A percentile compares a stretch with the other conserved stretches of the same genome.
These are phyloP conservation scores for Mesotaenium endlicherianum DNA, from an alignment of 139 green algal species.

Conservation along the genomic window DNA sequence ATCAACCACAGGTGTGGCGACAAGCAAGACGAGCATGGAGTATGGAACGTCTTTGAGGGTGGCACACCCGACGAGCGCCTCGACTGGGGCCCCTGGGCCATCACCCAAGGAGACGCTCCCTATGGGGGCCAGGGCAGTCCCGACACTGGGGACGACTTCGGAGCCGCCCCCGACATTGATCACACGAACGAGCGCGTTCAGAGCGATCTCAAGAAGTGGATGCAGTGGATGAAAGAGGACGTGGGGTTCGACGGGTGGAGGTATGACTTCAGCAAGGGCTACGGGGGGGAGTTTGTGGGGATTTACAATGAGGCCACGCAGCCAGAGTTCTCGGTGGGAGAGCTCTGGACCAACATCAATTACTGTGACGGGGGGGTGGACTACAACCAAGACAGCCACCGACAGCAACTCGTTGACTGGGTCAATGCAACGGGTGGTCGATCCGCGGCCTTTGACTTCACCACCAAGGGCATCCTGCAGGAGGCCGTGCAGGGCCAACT, in stretches of 20 bases:
- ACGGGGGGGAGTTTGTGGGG: constrained; percentile 39
- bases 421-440: constrained; percentile 32
- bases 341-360: constrained; percentile 1
- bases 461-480: constrained; percentile 62
- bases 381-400: constrained; percentile 58
- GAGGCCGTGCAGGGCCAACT: constrained; percentile 35
- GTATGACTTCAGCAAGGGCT: constrained; percentile 74
- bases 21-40: constrained; percentile 14
- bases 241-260: constrained; percentile 56
- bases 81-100: constrained; percentile 41
- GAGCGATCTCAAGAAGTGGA: constrained; percentile 24
- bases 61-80: constrained; percentile 34
- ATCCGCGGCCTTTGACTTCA: constrained; percentile 60
- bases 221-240: constrained; percentile 20
- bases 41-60: constrained; percentile 43
- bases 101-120: background rate
- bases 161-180: constrained; percentile 81
- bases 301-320: constrained; percentile 1
- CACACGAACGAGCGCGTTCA: constrained; percentile 78
- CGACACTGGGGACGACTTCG: constrained; percentile 64
- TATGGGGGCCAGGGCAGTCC: constrained; percentile 56
- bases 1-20: constrained; percentile 59
- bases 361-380: constrained; percentile 13
- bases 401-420: constrained; percentile 59
- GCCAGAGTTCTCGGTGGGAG: constrained; percentile 1